A percentile compares a stretch with the other conserved stretches of the same genome.
phyloP scores from a whole-genome alignment of 768 basidiomycete species.

The Lentinula aciculospora region DNA sequence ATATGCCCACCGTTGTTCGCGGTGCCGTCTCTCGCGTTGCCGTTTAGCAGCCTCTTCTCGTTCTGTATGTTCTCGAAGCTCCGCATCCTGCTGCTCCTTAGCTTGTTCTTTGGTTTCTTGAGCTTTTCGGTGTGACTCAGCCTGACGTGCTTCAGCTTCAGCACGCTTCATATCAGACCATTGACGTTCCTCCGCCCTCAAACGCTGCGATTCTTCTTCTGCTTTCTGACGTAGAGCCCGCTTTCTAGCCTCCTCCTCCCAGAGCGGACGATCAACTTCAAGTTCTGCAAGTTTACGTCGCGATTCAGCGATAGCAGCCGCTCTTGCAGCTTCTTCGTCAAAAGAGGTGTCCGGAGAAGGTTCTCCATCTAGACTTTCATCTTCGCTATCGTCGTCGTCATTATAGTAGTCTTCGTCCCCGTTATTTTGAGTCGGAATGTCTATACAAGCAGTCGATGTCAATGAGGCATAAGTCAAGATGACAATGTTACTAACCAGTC shows the following conservation, averaged over 20 bases:
- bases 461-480: neutral
- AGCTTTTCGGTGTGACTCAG: constrained; percentile 18
- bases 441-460: neutral
- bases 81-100: constrained; percentile 8
- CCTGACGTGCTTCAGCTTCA: constrained; percentile 20
- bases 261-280: constrained; percentile 55
- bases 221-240: constrained; percentile 35
- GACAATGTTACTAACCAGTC: constrained; percentile 10
- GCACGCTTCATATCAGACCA: constrained; percentile 20
- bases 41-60: constrained; percentile 30
- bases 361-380: constrained; percentile 13
- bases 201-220: constrained; percentile 34
- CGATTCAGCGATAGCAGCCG: constrained; percentile 52
- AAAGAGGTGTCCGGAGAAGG: constrained; percentile 17
- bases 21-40: constrained; percentile 34
- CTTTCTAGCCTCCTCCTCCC: constrained; percentile 49
- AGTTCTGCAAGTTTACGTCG: constrained; percentile 64
- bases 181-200: constrained; percentile 16
- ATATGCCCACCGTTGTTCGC: constrained; percentile 50
- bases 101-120: constrained; percentile 18
- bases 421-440: neutral
- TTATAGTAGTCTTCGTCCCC: constrained; percentile 4
- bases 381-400: constrained; percentile 9
- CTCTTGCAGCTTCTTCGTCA: constrained; percentile 29
- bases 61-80: constrained; percentile 13